Evolutionary conservation across 495 filamentous ascomycete species (phyloP), one percentile per base, ranked within the genome.

Genomic region (Cenococcum geophilum): DNA sequence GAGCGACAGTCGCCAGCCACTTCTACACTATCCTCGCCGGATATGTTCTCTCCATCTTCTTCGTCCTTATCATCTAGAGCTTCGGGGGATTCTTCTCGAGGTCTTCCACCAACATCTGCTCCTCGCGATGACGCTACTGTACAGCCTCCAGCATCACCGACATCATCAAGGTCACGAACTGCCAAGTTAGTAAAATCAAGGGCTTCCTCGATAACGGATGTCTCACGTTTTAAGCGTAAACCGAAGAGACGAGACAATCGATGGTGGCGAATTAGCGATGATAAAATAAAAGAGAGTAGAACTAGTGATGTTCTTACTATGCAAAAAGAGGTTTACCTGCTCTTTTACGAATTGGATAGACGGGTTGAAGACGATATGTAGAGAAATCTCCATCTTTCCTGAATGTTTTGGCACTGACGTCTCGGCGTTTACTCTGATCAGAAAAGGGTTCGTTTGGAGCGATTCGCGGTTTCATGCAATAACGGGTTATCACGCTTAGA

Each of bases 241-340:
- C 85, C 85, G 67, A 82, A 82, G 64, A 63, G 40, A 11, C 66
- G 77, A n/a, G 82, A 76, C 57, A 81, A 88, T 66, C 81, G 89
- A 20, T 99, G 93, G 93, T 99, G 93, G 93, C 83, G 93, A 14
- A 97, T 99, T 51, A 97, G 92, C 42, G 93, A 99, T 70, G 93
- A 97, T 37, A 97, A 97, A 70, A 81, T 97, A 59, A 95, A 92
- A 69, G 92, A 97, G 69, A 86, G 89, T 59, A 93, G 88, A 73
- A 97, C 91, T 1, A 83, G 81, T 53, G 92, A 99, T 55, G 90
- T 99, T 21, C 70, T 99, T 57, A 81, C 82, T 10, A 96, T 97
- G 92, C 91, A 97, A 72, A 86, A 85, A 64, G 93, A 97, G 72
- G 92, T 97, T 0, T 99, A 97, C 72, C 75, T 99, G 66, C 76